These are phyloP conservation scores for Pichia sp. DNA, from an alignment of 1,139 yeast genomes.

Conservation along the genomic window DNA sequence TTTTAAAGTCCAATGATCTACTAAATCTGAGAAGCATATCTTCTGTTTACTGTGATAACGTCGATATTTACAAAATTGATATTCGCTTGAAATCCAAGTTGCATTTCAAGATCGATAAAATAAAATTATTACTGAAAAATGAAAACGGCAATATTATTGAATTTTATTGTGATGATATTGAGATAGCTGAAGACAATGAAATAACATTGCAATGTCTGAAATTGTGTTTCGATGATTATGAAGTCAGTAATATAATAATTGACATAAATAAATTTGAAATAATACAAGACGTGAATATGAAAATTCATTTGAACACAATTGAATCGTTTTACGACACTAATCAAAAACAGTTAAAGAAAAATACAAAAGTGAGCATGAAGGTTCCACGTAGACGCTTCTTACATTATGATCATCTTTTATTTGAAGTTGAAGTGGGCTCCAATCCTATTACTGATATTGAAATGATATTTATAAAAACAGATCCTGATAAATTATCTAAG, in stretches of 20 bases:
- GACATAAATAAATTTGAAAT: conserved; percentile 22
- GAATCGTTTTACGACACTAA: conserved; percentile 13
- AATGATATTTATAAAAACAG: conserved; percentile 23
- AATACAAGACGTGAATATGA: conserved; percentile 10
- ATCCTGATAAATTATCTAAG: conserved; percentile 24
- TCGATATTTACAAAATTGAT: conserved; percentile 22
- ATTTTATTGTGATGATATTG: conserved; percentile 10
- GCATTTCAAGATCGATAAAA: conserved; percentile 14
- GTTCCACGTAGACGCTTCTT: conserved; percentile 24
- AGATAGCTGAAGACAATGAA: background rate
- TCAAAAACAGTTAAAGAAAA: conserved; percentile 7
- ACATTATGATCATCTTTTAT: conserved; percentile 23
- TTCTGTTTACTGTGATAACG: conserved; percentile 15
- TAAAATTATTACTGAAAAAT: conserved; percentile 11
- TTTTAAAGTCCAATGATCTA: conserved; percentile 30
- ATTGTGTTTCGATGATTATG: conserved; percentile 16
- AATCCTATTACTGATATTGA: conserved; percentile 12
- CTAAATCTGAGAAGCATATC: conserved; percentile 27
- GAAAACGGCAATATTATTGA: conserved; percentile 11
- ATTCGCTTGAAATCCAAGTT: conserved; percentile 19
- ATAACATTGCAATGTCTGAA: conserved; percentile 5
- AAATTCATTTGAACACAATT: conserved; percentile 16
- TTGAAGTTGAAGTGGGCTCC: conserved; percentile 21
- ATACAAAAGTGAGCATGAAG: conserved; percentile 18
- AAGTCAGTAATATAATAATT: conserved; percentile 26